These are phyloP conservation scores for Solanum pinnatisectum DNA, from an alignment of 257 asterid genomes.

Conservation along the genomic window DNA sequence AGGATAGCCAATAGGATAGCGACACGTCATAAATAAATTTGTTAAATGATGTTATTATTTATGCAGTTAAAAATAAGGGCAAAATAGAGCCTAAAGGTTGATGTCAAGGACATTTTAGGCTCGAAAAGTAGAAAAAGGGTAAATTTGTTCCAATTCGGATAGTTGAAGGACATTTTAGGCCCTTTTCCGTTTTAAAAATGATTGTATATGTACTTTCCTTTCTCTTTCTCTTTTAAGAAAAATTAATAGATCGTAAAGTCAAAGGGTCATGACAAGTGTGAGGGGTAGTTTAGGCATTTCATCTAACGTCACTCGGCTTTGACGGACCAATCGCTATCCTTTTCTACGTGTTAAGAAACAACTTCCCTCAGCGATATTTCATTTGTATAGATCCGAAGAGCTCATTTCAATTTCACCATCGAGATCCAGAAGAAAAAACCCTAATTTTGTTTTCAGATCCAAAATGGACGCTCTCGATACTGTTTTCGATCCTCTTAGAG, in stretches of 20 bases:
- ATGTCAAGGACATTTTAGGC: too few relatives aligned
- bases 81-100: too few relatives aligned
- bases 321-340: neutral
- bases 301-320: neutral
- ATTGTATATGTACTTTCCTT: neutral
- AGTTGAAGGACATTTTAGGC: too few relatives aligned
- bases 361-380: neutral
- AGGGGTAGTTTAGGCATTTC: neutral
- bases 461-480: conserved; percentile 25
- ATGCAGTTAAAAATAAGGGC: too few relatives aligned
- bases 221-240: neutral
- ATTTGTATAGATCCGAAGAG: neutral
- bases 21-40: too few relatives aligned
- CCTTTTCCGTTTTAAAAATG: too few relatives aligned
- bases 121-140: too few relatives aligned
- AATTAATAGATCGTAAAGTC: neutral
- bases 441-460: neutral
- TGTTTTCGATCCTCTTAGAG: conserved; percentile 26
- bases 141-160: too few relatives aligned
- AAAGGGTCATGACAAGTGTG: neutral
- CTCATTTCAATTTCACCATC: neutral
- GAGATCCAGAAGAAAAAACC: neutral
- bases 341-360: neutral
- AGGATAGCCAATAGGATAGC: too few relatives aligned
- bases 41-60: too few relatives aligned